phyloP scores from a whole-genome alignment of 2,329 filamentous ascomycete genomes.

The Penicillium sp. region DNA sequence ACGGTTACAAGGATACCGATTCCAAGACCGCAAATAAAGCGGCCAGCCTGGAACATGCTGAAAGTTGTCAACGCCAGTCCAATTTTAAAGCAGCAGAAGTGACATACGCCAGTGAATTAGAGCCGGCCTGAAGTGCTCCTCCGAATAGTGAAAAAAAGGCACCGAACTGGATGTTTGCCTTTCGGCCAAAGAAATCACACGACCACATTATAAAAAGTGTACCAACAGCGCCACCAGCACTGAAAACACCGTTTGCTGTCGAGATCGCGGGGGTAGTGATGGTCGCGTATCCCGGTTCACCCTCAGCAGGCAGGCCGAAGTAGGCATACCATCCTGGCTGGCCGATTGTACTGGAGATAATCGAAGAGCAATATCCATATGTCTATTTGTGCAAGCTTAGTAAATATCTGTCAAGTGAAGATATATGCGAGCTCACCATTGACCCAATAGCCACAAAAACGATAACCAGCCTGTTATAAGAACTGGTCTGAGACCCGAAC shows the following conservation, averaged over 20 bases:
- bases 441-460: conserved; percentile 43
- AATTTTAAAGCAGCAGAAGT: neutral
- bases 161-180: conserved; percentile 50
- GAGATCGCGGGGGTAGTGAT: conserved; percentile 51
- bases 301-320: conserved; percentile 48
- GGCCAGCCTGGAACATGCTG: conserved; percentile 49
- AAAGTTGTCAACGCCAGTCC: conserved; percentile 2
- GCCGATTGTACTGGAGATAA: conserved; percentile 54
- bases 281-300: conserved; percentile 47
- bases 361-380: conserved; percentile 53
- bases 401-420: neutral
- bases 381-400: conserved; percentile 36
- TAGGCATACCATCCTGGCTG: conserved; percentile 55
- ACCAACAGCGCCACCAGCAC: conserved; percentile 51
- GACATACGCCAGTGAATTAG: conserved; percentile 45
- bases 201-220: conserved; percentile 54
- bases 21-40: conserved; percentile 45
- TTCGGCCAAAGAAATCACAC: conserved; percentile 46
- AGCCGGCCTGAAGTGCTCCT: conserved; percentile 49
- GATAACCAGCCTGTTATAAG: conserved; percentile 42
- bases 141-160: conserved; percentile 47
- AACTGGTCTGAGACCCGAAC: conserved; percentile 39
- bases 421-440: conserved; percentile 31
- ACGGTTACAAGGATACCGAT: conserved; percentile 47
- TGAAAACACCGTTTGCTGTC: conserved; percentile 52